Conservation (phyloP, 352 stramenopile species). For the Phytophthora nicotianae region DNA sequence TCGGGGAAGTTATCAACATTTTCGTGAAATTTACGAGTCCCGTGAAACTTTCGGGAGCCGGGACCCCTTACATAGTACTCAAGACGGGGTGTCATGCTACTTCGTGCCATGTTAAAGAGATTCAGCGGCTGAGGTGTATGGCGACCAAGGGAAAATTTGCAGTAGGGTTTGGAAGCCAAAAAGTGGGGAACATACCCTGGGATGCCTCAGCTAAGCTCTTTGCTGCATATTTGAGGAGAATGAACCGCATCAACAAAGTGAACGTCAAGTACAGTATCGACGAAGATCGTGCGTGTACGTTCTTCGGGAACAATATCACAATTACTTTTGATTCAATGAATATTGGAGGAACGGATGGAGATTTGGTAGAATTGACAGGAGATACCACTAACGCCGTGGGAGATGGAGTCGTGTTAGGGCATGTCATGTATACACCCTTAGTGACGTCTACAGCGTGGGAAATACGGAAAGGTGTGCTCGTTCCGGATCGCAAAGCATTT, state of each 20-base stretch:
- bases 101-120: constrained; percentile 56
- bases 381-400: constrained; percentile 54
- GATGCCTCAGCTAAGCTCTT: constrained; percentile 55
- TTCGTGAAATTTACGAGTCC: constrained; percentile 76
- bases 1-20: constrained; percentile 64
- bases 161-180: constrained; percentile 56
- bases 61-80: constrained; percentile 51
- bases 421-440: constrained; percentile 46
- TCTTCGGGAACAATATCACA: constrained; percentile 81
- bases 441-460: constrained; percentile 65
- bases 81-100: constrained; percentile 60
- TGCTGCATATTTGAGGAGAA: constrained; percentile 52
- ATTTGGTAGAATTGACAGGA: constrained; percentile 65
- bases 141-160: constrained; percentile 71
- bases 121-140: constrained; percentile 66
- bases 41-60: constrained; percentile 54
- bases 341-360: constrained; percentile 59
- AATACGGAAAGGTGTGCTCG: constrained; percentile 58
- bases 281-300: constrained; percentile 68
- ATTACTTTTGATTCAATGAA: constrained; percentile 83
- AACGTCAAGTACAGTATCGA: constrained; percentile 64
- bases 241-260: constrained; percentile 70
- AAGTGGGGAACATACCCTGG: constrained; percentile 71
- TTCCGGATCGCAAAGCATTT: constrained; percentile 42
- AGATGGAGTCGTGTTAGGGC: constrained; percentile 40